Evolutionary conservation across 139 green algal genomes (phyloP).

Genomic region (Eudorina sp.): DNA sequence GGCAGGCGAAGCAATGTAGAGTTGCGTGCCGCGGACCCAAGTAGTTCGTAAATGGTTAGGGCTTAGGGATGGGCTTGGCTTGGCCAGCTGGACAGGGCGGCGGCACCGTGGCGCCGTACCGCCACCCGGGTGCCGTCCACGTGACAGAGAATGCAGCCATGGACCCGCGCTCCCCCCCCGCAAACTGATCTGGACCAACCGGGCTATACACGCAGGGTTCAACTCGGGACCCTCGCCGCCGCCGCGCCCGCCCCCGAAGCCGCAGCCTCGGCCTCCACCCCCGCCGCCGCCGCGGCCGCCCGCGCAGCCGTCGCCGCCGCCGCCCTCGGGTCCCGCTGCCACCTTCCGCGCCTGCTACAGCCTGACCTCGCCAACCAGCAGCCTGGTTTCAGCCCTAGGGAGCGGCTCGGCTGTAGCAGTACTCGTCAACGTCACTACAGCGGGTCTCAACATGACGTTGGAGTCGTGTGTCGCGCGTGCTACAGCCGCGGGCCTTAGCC

Average conservation of each 20-base stretch:
- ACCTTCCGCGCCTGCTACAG: background rate
- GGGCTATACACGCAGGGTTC: no score
- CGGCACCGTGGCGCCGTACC: no score
- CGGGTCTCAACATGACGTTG: background rate
- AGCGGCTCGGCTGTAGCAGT: background rate
- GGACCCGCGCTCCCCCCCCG: no score
- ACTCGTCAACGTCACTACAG: background rate
- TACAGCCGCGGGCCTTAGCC: background rate
- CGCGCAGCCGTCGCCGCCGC: background rate
- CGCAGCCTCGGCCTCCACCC: background rate
- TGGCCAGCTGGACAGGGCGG: no score
- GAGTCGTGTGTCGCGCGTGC: background rate
- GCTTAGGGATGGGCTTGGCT: no score
- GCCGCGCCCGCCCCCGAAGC: background rate
- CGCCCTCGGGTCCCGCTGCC: background rate
- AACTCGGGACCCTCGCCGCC: no score
- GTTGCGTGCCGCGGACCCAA: no score
- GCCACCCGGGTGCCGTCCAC: no score
- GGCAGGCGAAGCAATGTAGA: no score
- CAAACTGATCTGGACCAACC: no score
- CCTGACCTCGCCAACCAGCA: background rate
- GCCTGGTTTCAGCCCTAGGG: background rate
- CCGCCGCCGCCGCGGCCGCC: background rate
- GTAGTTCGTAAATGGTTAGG: no score
- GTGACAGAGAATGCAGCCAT: no score